Evolutionary conservation across 805 yeast genomes (phyloP), one percentile per base, ranked within the genome.

Genomic region (Kuraishia capsulata): DNA sequence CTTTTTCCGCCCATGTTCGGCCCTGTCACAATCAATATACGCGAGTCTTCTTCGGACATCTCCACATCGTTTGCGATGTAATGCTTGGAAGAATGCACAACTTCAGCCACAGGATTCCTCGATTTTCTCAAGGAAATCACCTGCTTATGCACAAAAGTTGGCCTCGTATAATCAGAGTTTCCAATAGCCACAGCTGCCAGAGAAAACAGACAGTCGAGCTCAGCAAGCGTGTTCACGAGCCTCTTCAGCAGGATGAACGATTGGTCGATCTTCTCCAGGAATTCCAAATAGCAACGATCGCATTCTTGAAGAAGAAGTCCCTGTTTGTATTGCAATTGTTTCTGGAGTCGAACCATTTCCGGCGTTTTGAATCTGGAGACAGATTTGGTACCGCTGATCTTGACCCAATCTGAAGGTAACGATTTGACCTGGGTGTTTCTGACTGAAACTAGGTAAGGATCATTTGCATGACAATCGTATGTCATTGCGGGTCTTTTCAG

Each of bases 1-100:
- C 88, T 79, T 53, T 85, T 85, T 3, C 95, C 95, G 8, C 95
- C 95, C 88, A 84, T 82, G 47, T 84, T 84, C 0, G 94, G 92
- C 0, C 95, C 95, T 0, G 95, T 84, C 18, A 88, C 73, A 13
- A 88, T 66, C 39, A 78, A 62, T 0, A 74, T 71, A 25, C 86
- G 65, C 11, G 73, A 66, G 3, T 62, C 54, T n/a, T 60, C 51
- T 5, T 59, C 51, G 4, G 63, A 47, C 62, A 88, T 71, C 5
- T 53, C 39, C 4, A 80, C 68, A 44, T 78, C 76, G 52, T 87
- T 88, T 2, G 92, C 68, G 10, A 88, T 84, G 51, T 76, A 83
- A 21, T 48, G 46, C 2, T 51, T 50, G 3, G 52, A 44, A 3
- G 60, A 49, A 33, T 41, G 37, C 16, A 54, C 39, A 16, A 39